Evolutionary conservation across 2,329 filamentous ascomycete genomes (phyloP), one percentile per base, ranked within the genome.

Genomic region (Fusarium sp.): DNA sequence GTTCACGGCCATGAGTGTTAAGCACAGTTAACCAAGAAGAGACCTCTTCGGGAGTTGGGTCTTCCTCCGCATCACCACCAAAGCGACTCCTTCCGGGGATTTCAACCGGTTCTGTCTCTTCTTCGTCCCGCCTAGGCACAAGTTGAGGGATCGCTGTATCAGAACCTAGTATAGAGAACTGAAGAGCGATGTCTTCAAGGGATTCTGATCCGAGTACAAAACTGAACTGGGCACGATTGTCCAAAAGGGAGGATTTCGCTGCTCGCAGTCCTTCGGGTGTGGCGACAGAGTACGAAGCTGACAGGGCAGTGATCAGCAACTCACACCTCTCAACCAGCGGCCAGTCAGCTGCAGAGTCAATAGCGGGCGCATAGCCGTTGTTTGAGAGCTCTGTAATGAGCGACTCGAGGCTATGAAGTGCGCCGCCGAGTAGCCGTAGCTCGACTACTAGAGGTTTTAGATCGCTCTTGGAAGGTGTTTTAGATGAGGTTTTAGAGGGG

Each of bases 171-270:
- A 76, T 60, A 2, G 66, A 67, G 18, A 76, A 66, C 27, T 74
- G 69, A 13, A 71, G 36, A 7, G 60, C 54, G 7, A 76, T 64
- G 34, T 76, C 74, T 15, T 71, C 61, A 6, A 74, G 36, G 1
- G 73, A 62, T 23, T 76, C 73, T n/a, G 74, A 71, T 5, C 72
- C 73, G 7, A 76, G 60, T 12, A 76, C 54, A 34, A 75, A 75
- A 7, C 60, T 63, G 15, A 76, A 60, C 34, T 75, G 75, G 30
- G 69, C 73, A 4, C 73, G 73, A 16, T 68, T 68, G 5, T 64
- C 67, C 8, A 68, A 15, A 11, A 76, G 60, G 1, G 67, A 60
- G 12, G 62, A 51, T 40, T 66, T 73, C 3, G 74, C 69, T n/a
- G 66, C 65, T 28, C 65, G 61, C 16, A 76, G 58, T 2, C 72